Evolutionary conservation across 495 filamentous ascomycete genomes (phyloP).

Genomic region (Xylaria nigripes): DNA sequence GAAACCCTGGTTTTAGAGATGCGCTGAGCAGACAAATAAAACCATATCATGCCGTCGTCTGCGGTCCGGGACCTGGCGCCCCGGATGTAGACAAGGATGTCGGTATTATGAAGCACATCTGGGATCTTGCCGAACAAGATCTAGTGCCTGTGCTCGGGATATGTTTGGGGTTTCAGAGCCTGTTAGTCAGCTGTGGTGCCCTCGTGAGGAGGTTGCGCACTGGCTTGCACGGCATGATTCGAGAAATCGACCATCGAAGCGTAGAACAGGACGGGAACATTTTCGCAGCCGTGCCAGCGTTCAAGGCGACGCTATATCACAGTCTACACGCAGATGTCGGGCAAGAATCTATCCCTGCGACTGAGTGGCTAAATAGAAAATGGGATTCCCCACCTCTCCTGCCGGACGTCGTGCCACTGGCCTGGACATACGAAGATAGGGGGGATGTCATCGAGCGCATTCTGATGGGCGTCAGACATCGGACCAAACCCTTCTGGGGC

Average conservation of each 20-base stretch:
- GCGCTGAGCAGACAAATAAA: slow-evolving; percentile 39
- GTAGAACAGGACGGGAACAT: slow-evolving; percentile 30
- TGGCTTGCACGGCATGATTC: slow-evolving; percentile 76
- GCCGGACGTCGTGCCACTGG: slow-evolving; percentile 50
- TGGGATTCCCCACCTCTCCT: slow-evolving; percentile 21
- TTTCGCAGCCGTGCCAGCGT: slow-evolving; percentile 42
- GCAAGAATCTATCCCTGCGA: slow-evolving; percentile 24
- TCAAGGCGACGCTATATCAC: slow-evolving; percentile 81
- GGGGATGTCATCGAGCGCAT: slow-evolving; percentile 45
- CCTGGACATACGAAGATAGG: slow-evolving; percentile 53
- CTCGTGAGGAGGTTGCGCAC: slow-evolving; percentile 51
- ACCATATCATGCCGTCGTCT: slow-evolving; percentile 66
- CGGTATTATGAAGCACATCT: slow-evolving; percentile 70
- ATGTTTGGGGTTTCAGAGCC: slow-evolving; percentile 85
- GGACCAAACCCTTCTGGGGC: slow-evolving; percentile 71
- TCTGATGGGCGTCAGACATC: slow-evolving; percentile 70
- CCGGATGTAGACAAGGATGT: slow-evolving; percentile 55
- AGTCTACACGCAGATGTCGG: slow-evolving; percentile 64
- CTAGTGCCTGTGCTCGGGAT: slow-evolving; percentile 75
- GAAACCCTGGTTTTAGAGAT: slow-evolving; percentile 13
- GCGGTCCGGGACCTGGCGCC: slow-evolving; percentile 72
- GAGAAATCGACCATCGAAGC: slow-evolving; percentile 47
- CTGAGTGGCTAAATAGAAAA: slow-evolving; percentile 27
- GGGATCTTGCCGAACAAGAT: slow-evolving; percentile 52
- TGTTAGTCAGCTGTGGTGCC: slow-evolving; percentile 61